phyloP scores from a whole-genome alignment of 106 monocot genomes.

The Dendrobium chrysotoxum region DNA sequence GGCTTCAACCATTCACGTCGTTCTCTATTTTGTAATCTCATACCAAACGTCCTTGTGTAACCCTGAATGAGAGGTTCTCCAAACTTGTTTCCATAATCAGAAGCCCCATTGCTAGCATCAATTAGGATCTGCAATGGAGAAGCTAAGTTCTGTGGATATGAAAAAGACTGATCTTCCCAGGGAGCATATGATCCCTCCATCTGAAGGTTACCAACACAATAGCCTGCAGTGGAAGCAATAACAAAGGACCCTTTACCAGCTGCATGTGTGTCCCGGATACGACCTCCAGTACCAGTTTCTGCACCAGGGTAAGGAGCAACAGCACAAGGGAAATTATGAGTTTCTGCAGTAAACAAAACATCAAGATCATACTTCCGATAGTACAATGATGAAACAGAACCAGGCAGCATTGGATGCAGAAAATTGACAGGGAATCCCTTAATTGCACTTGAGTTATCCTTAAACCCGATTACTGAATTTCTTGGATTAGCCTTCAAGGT shows the following conservation, averaged over 20 bases:
- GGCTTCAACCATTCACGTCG: conserved; percentile 97
- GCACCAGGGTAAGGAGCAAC: conserved; percentile 98
- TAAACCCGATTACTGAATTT: conserved; percentile 95
- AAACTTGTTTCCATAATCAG: conserved; percentile 97
- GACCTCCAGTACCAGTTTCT: conserved; percentile 92
- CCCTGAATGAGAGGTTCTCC: conserved; percentile 97
- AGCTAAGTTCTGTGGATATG: conserved; percentile 79
- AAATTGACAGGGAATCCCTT: conserved; percentile 57
- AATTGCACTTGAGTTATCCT: conserved; percentile 98
- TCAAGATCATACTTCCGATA: conserved; percentile 36
- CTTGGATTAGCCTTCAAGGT: conserved; percentile 75
- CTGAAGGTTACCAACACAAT: conserved; percentile 90
- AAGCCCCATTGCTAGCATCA: conserved; percentile 90
- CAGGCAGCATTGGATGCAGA: conserved; percentile 44
- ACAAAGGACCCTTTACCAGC: conserved; percentile 90
- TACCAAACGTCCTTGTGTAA: conserved; percentile 77
- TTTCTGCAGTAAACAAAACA: conserved; percentile 89
- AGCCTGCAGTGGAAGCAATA: conserved; percentile 95
- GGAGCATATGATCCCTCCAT: conserved; percentile 75
- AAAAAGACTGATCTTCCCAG: conserved; percentile 80
- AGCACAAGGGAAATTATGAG: conserved; percentile 96
- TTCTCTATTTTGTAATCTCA: conserved; percentile 72
- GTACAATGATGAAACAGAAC: conserved; percentile 38
- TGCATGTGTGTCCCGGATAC: conserved; percentile 94
- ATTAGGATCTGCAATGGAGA: conserved; percentile 77